Evolutionary conservation across 192 early-diverging fungal genomes (phyloP).

Genomic region (Rhizoclosmatium globosum): DNA sequence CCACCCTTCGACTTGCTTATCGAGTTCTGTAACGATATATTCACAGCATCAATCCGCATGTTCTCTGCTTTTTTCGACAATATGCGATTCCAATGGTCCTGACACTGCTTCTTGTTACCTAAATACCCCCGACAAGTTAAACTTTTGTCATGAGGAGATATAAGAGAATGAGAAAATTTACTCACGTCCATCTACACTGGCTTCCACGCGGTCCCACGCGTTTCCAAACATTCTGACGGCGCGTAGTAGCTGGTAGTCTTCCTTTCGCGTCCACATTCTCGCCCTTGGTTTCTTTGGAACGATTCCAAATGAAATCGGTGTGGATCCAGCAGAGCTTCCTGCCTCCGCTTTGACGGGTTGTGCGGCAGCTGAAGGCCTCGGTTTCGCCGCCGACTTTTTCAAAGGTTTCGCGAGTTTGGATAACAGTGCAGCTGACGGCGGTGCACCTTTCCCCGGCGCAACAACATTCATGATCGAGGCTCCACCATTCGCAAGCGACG

Average conservation of each 20-base stretch:
- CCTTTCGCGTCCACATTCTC: constrained; percentile 41
- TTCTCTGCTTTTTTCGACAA: constrained; percentile 38
- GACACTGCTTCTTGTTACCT: constrained; percentile 49
- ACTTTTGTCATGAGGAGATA: not conserved
- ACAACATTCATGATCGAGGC: not conserved
- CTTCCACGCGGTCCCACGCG: constrained; percentile 35
- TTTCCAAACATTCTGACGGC: constrained; percentile 41
- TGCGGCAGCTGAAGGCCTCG: not conserved
- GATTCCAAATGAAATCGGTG: constrained; percentile 6
- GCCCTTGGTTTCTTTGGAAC: constrained; percentile 12
- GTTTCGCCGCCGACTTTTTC: not conserved
- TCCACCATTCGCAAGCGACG: not conserved
- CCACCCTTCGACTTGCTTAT: constrained; percentile 18
- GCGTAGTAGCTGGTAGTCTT: constrained; percentile 41
- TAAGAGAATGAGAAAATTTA: not conserved
- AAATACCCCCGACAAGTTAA: not conserved
- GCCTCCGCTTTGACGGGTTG: constrained; percentile 1
- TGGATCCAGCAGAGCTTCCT: not conserved
- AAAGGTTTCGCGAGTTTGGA: constrained; percentile 20
- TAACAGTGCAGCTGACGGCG: constrained; percentile 1
- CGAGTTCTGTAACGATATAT: constrained; percentile 36
- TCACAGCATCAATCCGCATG: constrained; percentile 25
- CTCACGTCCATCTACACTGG: constrained; percentile 37
- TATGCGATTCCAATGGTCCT: constrained; percentile 50
- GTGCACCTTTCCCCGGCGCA: not conserved